Conservation (phyloP, 306 rosid genomes). For the Quercus ilex region DNA sequence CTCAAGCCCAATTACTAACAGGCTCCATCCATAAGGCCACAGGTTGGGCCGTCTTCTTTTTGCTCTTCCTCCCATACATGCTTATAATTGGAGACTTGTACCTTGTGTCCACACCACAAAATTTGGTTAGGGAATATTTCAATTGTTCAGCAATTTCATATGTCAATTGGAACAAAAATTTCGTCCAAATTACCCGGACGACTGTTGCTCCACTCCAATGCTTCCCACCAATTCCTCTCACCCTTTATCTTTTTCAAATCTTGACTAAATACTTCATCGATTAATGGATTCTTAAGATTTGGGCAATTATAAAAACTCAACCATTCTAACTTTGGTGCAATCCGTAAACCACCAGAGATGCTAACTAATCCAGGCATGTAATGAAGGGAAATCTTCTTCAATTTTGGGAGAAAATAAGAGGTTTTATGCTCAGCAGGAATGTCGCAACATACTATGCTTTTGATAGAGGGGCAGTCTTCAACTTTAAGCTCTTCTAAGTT, state of each 20-base stretch:
- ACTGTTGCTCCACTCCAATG: not conserved
- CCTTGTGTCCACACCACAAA: no score
- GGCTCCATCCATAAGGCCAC: no score
- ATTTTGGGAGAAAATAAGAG: not conserved
- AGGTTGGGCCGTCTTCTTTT: no score
- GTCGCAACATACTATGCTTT: not conserved
- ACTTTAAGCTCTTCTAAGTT: not conserved
- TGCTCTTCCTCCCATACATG: no score
- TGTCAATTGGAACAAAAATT: constrained; percentile 1
- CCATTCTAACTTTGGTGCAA: not conserved
- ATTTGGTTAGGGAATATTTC: not conserved
- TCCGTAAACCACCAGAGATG: constrained; percentile 7
- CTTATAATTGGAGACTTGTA: no score
- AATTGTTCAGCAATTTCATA: not conserved
- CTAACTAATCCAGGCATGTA: constrained; percentile 8
- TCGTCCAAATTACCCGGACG: not conserved
- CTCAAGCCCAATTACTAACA: no score
- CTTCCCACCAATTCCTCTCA: constrained; percentile 22
- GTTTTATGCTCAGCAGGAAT: not conserved
- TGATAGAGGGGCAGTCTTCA: constrained; percentile 22
- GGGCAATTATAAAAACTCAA: constrained; percentile 19
- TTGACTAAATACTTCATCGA: not conserved
- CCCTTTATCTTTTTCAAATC: not conserved
- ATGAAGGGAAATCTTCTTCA: not conserved
- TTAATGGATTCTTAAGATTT: not conserved